phyloP scores from a whole-genome alignment of 2,329 filamentous ascomycete species.

The Monilinia aucupariae region DNA sequence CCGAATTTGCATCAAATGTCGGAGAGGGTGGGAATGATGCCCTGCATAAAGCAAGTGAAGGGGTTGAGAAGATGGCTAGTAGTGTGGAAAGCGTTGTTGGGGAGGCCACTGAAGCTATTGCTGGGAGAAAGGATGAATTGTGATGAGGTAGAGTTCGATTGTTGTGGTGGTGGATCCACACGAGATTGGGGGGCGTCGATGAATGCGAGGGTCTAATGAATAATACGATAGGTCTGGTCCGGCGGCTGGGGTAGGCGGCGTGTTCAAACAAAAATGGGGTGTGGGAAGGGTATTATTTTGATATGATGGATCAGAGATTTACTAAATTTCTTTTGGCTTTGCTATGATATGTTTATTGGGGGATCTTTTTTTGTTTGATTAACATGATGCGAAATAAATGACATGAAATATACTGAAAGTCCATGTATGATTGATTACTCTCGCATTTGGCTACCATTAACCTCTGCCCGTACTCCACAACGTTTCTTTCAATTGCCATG shows the following conservation, averaged over 20 bases:
- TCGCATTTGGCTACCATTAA: neutral
- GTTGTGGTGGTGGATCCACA: neutral
- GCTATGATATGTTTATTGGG: neutral
- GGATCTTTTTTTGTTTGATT: neutral
- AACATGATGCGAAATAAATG: conserved; percentile 8
- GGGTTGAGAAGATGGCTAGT: conserved; percentile 43
- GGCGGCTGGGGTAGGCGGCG: neutral
- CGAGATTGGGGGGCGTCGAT: neutral
- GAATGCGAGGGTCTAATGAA: conserved; percentile 2
- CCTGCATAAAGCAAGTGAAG: conserved; percentile 37
- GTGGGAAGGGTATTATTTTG: neutral
- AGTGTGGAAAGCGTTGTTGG: conserved; percentile 39
- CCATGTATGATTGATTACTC: neutral
- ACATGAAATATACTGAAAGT: neutral
- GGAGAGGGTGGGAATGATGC: conserved; percentile 36
- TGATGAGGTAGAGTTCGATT: conserved; percentile 30
- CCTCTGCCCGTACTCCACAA: neutral
- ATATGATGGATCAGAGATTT: neutral
- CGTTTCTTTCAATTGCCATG: neutral
- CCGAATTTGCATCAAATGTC: conserved; percentile 27
- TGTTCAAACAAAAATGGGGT: neutral
- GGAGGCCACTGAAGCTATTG: conserved; percentile 35
- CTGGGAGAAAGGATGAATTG: conserved; percentile 47
- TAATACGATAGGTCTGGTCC: neutral
- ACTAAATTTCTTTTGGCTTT: neutral